A percentile compares a stretch with the other conserved stretches of the same genome.
These are phyloP conservation scores for Oryza longistaminata DNA, from an alignment of 176 grass and related monocot species.

Conservation along the genomic window DNA sequence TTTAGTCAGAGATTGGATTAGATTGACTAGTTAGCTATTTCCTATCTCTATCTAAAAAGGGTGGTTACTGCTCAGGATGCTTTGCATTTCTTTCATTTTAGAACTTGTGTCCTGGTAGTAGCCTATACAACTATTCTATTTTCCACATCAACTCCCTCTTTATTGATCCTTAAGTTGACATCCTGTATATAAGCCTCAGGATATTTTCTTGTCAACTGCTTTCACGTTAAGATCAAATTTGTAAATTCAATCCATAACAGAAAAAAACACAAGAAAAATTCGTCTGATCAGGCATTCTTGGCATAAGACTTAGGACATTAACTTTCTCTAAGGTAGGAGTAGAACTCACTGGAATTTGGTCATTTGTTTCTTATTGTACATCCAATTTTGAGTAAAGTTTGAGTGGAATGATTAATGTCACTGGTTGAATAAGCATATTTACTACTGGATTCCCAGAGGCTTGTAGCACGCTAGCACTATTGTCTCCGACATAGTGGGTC, in stretches of 20 bases:
- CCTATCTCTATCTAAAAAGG: too few relatives aligned
- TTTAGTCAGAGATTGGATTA: too few relatives aligned
- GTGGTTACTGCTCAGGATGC: background rate
- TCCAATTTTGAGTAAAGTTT: background rate
- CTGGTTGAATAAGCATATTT: background rate
- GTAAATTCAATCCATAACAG: background rate
- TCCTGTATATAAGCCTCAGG: background rate
- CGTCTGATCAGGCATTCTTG: background rate
- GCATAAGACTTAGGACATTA: background rate
- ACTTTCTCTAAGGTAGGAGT: background rate
- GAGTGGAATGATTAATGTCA: background rate
- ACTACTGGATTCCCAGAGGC: background rate
- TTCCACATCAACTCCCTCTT: slow-evolving; percentile 8
- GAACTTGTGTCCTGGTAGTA: background rate
- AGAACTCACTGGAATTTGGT: background rate
- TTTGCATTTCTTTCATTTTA: slow-evolving; percentile 14
- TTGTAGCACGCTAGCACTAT: background rate
- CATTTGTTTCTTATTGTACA: background rate
- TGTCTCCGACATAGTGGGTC: background rate
- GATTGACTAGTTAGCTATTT: too few relatives aligned
- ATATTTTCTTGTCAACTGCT: background rate
- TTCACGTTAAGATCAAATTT: background rate
- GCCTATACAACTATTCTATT: background rate
- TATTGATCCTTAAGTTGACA: background rate
- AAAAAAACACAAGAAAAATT: background rate